These are phyloP conservation scores for Yamadazyma akitaensis DNA, from an alignment of 805 yeast genomes.

Conservation along the genomic window DNA sequence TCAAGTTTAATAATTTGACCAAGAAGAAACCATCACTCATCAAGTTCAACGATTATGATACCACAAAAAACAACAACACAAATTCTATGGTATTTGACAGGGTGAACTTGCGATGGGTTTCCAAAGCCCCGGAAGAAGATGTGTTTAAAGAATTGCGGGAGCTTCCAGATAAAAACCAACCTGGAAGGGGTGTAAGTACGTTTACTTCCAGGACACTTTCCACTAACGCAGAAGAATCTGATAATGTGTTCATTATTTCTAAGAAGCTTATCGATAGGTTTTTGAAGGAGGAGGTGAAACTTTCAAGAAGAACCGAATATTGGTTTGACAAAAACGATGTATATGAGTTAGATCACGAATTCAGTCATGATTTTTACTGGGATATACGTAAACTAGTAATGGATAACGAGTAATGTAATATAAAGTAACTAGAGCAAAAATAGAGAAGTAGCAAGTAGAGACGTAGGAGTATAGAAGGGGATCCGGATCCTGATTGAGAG, in stretches of 20 bases:
- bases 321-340: slow-evolving; percentile 35
- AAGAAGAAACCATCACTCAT: slow-evolving; percentile 38
- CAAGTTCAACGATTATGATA: slow-evolving; percentile 23
- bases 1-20: slow-evolving; percentile 43
- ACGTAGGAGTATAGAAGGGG: too few species aligned
- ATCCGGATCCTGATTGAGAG: not conserved
- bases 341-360: slow-evolving; percentile 18
- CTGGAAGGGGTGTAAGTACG: slow-evolving; percentile 29
- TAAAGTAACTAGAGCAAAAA: not conserved
- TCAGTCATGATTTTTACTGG: slow-evolving; percentile 34
- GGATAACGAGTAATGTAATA: slow-evolving; percentile 20
- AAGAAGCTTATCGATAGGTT: slow-evolving; percentile 29
- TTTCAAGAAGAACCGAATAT: slow-evolving; percentile 30
- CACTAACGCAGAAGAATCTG: slow-evolving; percentile 21
- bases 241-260: slow-evolving; percentile 26
- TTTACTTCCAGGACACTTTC: slow-evolving; percentile 38
- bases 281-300: slow-evolving; percentile 34
- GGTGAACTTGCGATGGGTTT: slow-evolving; percentile 58
- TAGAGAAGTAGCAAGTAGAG: too few species aligned
- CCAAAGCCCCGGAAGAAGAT: slow-evolving; percentile 36
- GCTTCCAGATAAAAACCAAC: slow-evolving; percentile 15
- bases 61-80: slow-evolving; percentile 8
- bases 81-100: slow-evolving; percentile 58
- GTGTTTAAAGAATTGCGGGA: slow-evolving; percentile 54
- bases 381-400: slow-evolving; percentile 43